Percentiles rank a stretch among this genome's conserved stretches.
Conservation (phyloP, 768 basidiomycete species). For the Steccherinum ochraceum region DNA sequence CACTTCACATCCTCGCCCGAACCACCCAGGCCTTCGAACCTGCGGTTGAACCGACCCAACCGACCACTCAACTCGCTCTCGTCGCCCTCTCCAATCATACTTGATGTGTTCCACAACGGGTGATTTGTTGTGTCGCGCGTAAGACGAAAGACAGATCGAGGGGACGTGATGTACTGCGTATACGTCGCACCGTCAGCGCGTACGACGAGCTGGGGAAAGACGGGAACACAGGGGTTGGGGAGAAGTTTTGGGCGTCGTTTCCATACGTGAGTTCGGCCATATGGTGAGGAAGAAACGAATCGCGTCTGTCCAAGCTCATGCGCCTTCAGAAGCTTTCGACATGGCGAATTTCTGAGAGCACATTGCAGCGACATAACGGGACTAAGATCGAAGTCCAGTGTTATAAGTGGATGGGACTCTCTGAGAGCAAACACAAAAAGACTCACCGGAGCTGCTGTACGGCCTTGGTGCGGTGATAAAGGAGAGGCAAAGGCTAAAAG, state of each 20-base stretch:
- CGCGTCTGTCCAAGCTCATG: constrained; percentile 23
- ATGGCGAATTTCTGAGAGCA: neutral
- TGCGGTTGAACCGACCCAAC: constrained; percentile 72
- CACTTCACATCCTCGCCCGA: neutral
- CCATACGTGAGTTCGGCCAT: constrained; percentile 81
- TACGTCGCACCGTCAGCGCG: constrained; percentile 88
- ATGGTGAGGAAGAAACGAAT: constrained; percentile 63
- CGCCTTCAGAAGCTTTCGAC: neutral
- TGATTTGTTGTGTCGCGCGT: constrained; percentile 88
- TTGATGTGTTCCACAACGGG: constrained; percentile 75
- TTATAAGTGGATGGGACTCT: too few species aligned
- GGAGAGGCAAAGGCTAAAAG: too few species aligned
- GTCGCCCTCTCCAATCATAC: constrained; percentile 39
- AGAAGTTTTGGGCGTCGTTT: constrained; percentile 59
- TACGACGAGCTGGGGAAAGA: constrained; percentile 80
- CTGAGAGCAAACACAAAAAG: too few species aligned
- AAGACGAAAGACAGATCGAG: constrained; percentile 66
- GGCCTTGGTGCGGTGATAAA: too few species aligned
- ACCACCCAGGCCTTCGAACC: constrained; percentile 42
- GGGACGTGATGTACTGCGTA: constrained; percentile 84
- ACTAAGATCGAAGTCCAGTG: too few species aligned
- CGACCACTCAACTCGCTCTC: constrained; percentile 71
- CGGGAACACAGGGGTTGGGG: constrained; percentile 80
- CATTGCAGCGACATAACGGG: neutral
- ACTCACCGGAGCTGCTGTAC: too few species aligned